Evolutionary conservation across 805 yeast genomes (phyloP), one percentile per base, ranked within the genome.

Genomic region (Starmerella stellata): DNA sequence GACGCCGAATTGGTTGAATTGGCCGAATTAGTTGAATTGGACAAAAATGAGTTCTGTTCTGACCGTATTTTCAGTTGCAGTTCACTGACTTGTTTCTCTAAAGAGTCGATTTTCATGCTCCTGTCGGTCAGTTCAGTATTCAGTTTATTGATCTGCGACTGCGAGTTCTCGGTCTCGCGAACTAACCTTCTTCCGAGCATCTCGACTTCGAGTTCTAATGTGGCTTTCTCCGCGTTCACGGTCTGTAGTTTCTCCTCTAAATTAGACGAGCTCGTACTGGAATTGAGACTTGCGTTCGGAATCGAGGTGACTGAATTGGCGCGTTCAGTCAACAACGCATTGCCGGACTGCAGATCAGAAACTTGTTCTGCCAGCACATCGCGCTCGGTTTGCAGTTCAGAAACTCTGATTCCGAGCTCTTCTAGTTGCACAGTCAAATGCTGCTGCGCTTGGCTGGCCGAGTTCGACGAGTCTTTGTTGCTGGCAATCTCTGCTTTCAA

Each of bases 311-410:
- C 11, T 11, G 25, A 23, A 15, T 29, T 29, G 16, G 19, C 32
- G 19, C 19, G 16, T 13, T 29, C 8, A 8, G 19, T 15, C 8
- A 29, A 15, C 9, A 15, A 9, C 19, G 32, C 32, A 13, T 29
- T 29, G 8, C 16, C 16, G 8, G 32, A n/a, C 39, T 81, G 68
- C 4, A 79, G 63, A 41, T 85, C 95, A 9, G 68, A 62, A n/a
- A 87, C 59, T 52, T 85, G 95, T 40, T 82, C 93, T 47, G 79
- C 83, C 21, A 85, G 54, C 2, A 72, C 68, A 40, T 78, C 83
- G 18, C 70, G 63, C 44, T 70, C 67, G 38, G 64, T 64, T 32
- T 65, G 66, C 1, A 74, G 61, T 48, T 90, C 96, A 43, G 69
- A 69, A 30, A 74, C 58, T 38, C 78, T 71, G 66, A 78, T 68